These are phyloP conservation scores for Lobosporangium transversale DNA, from an alignment of 192 early-diverging fungal species.

Conservation along the genomic window DNA sequence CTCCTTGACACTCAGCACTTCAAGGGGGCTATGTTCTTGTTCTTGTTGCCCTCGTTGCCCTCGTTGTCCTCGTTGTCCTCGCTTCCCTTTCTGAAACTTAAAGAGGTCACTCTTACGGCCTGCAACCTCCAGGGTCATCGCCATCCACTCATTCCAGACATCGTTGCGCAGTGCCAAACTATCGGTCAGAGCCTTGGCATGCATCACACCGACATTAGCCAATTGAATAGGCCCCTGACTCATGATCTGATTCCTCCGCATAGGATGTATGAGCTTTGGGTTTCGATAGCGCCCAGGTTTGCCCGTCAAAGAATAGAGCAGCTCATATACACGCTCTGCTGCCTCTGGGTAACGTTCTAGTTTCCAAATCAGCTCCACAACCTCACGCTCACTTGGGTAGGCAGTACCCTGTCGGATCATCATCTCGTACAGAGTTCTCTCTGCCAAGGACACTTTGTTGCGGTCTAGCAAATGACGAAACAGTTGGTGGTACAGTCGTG, in stretches of 20 bases:
- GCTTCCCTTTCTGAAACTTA: neutral
- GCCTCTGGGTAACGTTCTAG: constrained; percentile 19
- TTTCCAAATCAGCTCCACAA: constrained; percentile 42
- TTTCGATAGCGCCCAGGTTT: neutral
- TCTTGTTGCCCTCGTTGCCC: too few species aligned
- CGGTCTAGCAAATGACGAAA: constrained; percentile 27
- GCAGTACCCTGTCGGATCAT: constrained; percentile 15
- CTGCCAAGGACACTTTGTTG: constrained; percentile 15
- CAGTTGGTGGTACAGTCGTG: constrained; percentile 20
- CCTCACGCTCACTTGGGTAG: constrained; percentile 19
- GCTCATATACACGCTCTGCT: constrained; percentile 45
- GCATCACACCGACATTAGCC: constrained; percentile 43
- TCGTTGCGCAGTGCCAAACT: constrained; percentile 6
- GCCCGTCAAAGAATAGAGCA: constrained; percentile 24
- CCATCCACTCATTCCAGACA: constrained; percentile 25
- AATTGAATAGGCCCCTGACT: constrained; percentile 32
- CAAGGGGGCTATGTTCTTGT: neutral
- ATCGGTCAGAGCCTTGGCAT: constrained; percentile 21
- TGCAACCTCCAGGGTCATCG: constrained; percentile 11
- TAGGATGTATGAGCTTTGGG: too few species aligned
- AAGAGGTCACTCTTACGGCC: neutral
- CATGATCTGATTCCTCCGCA: constrained; percentile 18
- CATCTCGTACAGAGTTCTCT: constrained; percentile 40
- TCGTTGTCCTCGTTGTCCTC: too few species aligned
- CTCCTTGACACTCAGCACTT: neutral